A percentile compares a stretch with the other conserved stretches of the same genome.
phyloP scores from a whole-genome alignment of 2,329 filamentous ascomycete genomes.

The Colletotrichum sp. region DNA sequence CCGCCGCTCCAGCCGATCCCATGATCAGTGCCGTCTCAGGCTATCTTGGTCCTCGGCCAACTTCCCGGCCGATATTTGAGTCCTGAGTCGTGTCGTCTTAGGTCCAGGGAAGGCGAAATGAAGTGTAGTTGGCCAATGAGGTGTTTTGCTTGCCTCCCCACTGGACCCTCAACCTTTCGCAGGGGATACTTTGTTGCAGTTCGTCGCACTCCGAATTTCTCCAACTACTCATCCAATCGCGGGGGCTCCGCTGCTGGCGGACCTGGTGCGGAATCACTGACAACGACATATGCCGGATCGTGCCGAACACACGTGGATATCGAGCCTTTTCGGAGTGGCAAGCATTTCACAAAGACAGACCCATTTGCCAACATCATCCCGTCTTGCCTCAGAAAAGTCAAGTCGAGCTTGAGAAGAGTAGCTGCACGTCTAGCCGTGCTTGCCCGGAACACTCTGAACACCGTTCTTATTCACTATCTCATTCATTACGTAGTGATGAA shows the following conservation, averaged over 20 bases:
- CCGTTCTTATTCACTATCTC: too few relatives aligned
- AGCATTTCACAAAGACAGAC: too few relatives aligned
- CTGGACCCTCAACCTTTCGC: neutral
- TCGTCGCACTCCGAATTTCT: neutral
- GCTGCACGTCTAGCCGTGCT: too few relatives aligned
- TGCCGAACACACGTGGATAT: neutral
- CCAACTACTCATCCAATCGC: neutral
- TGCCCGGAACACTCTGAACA: too few relatives aligned
- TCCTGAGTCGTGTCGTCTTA: neutral
- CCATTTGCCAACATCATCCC: too few relatives aligned
- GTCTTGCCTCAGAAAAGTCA: too few relatives aligned
- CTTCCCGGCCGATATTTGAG: neutral
- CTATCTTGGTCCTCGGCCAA: neutral
- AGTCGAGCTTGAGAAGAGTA: too few relatives aligned
- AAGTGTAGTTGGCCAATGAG: neutral
- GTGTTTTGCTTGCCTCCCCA: neutral
- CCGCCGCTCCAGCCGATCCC: neutral
- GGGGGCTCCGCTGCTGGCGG: neutral
- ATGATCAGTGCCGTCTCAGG: neutral
- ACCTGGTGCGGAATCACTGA: neutral
- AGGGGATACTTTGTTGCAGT: neutral
- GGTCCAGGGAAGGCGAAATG: neutral
- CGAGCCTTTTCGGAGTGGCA: too few relatives aligned
- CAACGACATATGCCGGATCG: neutral
- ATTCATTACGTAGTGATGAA: too few relatives aligned